Percentiles rank a stretch among this genome's conserved stretches.
phyloP scores from a whole-genome alignment of 306 rosid species.

The Trichosanthes cucumerina region DNA sequence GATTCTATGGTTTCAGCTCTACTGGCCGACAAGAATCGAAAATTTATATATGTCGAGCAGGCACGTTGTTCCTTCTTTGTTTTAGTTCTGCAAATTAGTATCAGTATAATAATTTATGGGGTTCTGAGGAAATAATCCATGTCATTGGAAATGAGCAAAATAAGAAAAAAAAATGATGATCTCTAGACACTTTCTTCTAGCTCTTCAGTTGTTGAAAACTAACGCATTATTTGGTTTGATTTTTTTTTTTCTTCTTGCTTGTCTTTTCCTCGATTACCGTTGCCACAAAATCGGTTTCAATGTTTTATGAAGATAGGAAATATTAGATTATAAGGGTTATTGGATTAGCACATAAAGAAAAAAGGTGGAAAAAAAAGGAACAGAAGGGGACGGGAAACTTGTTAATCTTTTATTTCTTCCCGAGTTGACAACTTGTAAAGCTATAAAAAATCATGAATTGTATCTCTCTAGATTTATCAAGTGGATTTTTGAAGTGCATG shows the following conservation, averaged over 20 bases:
- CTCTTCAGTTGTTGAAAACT: not conserved
- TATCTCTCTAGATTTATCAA: not conserved
- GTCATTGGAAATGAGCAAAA: not conserved
- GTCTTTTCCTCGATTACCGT: not conserved
- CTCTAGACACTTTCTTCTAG: not conserved
- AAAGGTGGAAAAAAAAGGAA: not conserved
- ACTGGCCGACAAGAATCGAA: constrained; percentile 75
- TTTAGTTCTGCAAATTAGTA: not conserved
- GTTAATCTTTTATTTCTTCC: not conserved
- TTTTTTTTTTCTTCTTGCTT: not conserved
- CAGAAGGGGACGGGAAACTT: not conserved
- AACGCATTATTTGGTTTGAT: not conserved
- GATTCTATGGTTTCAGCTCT: constrained; percentile 39
- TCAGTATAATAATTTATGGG: not conserved
- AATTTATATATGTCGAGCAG: constrained; percentile 81
- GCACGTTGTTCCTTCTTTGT: constrained; percentile 21
- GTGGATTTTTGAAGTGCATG: not conserved
- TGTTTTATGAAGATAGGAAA: not conserved
- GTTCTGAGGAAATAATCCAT: not conserved
- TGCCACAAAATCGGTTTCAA: not conserved
- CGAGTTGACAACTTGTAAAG: not conserved
- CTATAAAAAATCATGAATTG: not conserved
- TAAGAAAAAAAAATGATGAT: not conserved
- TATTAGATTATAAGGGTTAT: not conserved
- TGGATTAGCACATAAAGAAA: not conserved